These are phyloP conservation scores for Chimonanthus praecox DNA, from an alignment of 164 flowering plant species.

Conservation along the genomic window DNA sequence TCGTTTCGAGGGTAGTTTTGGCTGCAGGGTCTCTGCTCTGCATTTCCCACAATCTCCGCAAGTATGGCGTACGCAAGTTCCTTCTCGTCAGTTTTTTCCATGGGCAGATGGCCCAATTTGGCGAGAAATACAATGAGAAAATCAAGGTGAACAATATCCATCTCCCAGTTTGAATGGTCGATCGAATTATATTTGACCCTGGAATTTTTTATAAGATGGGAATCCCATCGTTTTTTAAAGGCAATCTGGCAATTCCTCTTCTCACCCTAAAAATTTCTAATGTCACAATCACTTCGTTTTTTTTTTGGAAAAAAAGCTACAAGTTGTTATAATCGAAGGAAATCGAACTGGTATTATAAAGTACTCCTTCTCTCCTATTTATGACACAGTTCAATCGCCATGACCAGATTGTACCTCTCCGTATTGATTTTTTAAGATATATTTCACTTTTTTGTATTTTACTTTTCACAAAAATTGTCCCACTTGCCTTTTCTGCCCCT, in stretches of 20 bases:
- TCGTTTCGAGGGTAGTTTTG: conserved; percentile 54
- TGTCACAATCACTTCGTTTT: no score
- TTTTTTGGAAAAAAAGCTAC: no score
- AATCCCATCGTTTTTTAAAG: not conserved
- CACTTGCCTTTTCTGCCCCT: no score
- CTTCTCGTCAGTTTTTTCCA: conserved; percentile 67
- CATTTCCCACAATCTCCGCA: conserved; percentile 59
- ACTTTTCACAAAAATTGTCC: no score
- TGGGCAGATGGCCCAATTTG: conserved; percentile 44
- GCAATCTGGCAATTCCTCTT: not conserved
- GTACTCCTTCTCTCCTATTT: no score
- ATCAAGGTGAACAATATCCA: conserved; percentile 40
- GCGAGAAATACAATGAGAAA: conserved; percentile 43
- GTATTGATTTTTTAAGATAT: no score
- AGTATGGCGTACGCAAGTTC: conserved; percentile 68
- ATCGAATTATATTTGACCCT: not conserved
- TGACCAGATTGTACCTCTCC: no score
- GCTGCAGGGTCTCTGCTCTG: conserved; percentile 72
- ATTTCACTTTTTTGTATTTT: no score
- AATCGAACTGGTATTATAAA: no score
- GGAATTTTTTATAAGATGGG: not conserved
- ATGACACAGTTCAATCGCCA: no score
- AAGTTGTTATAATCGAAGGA: no score
- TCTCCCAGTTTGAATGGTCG: not conserved
- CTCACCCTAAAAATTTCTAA: not conserved